These are phyloP conservation scores for Clavispora santaluciae DNA, from an alignment of 805 yeast genomes.

Conservation along the genomic window DNA sequence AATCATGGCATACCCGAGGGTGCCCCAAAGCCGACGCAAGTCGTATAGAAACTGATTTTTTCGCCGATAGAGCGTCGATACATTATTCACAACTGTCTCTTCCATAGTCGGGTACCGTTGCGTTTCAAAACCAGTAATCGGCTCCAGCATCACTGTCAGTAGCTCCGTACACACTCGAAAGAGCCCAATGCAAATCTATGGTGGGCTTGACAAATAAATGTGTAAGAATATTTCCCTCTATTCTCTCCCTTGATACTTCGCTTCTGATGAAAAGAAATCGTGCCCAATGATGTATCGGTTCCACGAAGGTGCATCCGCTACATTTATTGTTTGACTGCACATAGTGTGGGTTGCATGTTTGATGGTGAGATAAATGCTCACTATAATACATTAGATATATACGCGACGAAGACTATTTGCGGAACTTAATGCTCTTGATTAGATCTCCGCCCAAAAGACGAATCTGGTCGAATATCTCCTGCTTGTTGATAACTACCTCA, in stretches of 20 bases:
- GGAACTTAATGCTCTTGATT: slow-evolving; percentile 35
- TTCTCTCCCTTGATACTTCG: no score
- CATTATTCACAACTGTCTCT: slow-evolving; percentile 39
- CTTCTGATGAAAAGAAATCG: no score
- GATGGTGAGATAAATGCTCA: background rate
- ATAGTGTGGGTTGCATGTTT: background rate
- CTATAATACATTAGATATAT: slow-evolving; percentile 1
- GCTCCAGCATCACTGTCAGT: background rate
- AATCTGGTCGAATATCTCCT: slow-evolving; percentile 71
- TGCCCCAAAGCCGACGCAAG: slow-evolving; percentile 28
- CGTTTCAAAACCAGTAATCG: slow-evolving; percentile 18
- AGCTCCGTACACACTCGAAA: no score
- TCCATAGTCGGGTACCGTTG: slow-evolving; percentile 32
- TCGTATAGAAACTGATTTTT: slow-evolving; percentile 36
- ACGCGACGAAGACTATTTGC: slow-evolving; percentile 13
- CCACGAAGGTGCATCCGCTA: background rate
- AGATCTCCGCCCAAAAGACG: slow-evolving; percentile 64
- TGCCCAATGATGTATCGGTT: no score
- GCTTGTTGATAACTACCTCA: slow-evolving; percentile 61
- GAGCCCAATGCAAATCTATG: no score
- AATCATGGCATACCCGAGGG: slow-evolving; percentile 33
- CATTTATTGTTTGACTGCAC: background rate
- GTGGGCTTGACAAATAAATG: no score
- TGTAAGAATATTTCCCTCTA: no score
- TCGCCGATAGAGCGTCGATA: slow-evolving; percentile 37